A percentile compares a stretch with the other conserved stretches of the same genome.
These are phyloP conservation scores for Saururus chinensis DNA, from an alignment of 164 flowering plant genomes.

Conservation along the genomic window DNA sequence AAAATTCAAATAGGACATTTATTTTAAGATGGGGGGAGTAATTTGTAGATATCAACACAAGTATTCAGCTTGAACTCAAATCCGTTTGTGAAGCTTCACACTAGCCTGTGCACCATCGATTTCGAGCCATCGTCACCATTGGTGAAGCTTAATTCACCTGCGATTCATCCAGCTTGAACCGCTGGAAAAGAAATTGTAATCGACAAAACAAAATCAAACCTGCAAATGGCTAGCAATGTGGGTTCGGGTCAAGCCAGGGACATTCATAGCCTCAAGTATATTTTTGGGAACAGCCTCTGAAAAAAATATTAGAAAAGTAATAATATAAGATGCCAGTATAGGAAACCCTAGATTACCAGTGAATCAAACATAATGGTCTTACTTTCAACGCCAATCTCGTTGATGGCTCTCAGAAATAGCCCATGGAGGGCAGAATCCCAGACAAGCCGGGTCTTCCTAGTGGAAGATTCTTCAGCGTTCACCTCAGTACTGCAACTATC, in stretches of 20 bases:
- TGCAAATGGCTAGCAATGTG: slow-evolving; percentile 89
- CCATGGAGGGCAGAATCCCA: slow-evolving; percentile 83
- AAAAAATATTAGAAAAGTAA: not conserved
- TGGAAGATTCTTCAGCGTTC: slow-evolving; percentile 48
- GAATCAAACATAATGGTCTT: slow-evolving; percentile 19
- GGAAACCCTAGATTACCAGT: not conserved
- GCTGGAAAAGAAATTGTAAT: too few relatives aligned
- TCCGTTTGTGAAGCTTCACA: too few relatives aligned
- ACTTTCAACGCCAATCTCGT: slow-evolving; percentile 82
- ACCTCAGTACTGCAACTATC: slow-evolving; percentile 38
- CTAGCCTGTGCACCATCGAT: too few relatives aligned
- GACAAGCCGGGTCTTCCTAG: slow-evolving; percentile 75
- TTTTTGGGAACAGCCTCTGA: slow-evolving; percentile 85
- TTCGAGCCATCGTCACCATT: too few relatives aligned
- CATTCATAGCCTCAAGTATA: slow-evolving; percentile 82
- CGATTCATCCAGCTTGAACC: too few relatives aligned
- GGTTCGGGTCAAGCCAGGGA: slow-evolving; percentile 70
- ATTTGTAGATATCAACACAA: too few relatives aligned
- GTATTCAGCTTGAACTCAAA: too few relatives aligned
- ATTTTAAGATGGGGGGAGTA: too few relatives aligned
- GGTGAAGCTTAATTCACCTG: too few relatives aligned
- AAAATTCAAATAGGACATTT: too few relatives aligned
- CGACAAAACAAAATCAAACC: slow-evolving; percentile 36
- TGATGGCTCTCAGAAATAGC: slow-evolving; percentile 73
- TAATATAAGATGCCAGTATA: not conserved